Evolutionary conservation across 371 early-diverging fungal genomes (phyloP), one percentile per base, ranked within the genome.

Genomic region (Parasitella parasitica): DNA sequence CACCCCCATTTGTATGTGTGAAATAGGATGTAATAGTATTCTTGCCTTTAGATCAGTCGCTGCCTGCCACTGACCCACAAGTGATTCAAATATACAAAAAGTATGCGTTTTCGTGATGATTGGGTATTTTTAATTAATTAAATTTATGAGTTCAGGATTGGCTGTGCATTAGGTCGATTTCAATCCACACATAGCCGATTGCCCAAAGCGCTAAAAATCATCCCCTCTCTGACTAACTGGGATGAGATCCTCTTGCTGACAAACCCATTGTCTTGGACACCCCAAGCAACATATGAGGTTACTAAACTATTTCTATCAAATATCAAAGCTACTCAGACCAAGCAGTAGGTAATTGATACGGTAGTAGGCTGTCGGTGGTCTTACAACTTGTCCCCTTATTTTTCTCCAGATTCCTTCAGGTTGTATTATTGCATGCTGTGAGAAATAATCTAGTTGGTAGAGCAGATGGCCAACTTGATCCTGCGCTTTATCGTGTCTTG

Each of bases 191-290:
- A 12, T 7, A 97, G 97, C 27, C 12, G 54, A 35, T 13, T 97
- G 39, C 99, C 97, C 54, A 97, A 97, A 76, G 92, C 95, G 12
- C 96, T 98, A 86, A 97, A 97, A 79, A 92, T 97, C 63, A 94
- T 97, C 36, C 97, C 97, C 8, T 87, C 92, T 6, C 32, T 67
- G 26, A 72, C 85, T 28, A 94, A 97, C 79, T 98, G 99, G 99
- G 95, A 97, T 69, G 94, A 96, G 55, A 86, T 97, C 32, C 73
- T 98, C 49, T 89, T 88, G 64, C 73, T 96, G 26, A 97, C 98
- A 4, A 80, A 83, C 12, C 98, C 98, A 0, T 88, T 87, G 30
- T 79, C 81, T 24, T 98, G 99, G 99, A 93, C 98, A 4, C 93
- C 97, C 6, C 89, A 96, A 67, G 98, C 98, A 11, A 87, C 86